Evolutionary conservation across 352 stramenopile genomes (phyloP).

Genomic region (Globisporangium yorkense): DNA sequence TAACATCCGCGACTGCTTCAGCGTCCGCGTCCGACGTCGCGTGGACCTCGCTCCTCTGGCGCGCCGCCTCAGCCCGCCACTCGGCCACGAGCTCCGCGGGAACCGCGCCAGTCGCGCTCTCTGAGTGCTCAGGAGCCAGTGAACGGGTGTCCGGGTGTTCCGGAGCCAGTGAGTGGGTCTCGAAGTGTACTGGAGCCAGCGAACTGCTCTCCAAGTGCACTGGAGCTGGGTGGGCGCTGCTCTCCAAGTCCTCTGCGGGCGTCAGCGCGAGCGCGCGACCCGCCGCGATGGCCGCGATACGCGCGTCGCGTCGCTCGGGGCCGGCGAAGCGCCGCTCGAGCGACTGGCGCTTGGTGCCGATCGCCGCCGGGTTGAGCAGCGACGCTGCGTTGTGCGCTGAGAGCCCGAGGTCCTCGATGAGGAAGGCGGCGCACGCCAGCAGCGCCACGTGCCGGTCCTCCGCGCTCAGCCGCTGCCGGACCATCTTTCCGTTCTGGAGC

Average conservation of each 20-base stretch:
- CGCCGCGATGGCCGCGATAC: not conserved
- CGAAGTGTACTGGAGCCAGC: no score
- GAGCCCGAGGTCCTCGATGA: not conserved
- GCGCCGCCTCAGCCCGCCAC: not conserved
- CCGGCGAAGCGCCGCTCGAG: not conserved
- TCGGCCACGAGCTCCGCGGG: not conserved
- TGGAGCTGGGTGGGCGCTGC: no score
- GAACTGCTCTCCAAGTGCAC: no score
- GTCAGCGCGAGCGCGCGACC: not conserved
- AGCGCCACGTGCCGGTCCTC: not conserved
- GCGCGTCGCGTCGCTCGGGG: no score
- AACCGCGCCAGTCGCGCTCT: not conserved
- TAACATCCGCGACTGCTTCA: no score
- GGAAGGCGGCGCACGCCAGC: not conserved
- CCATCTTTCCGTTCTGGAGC: not conserved
- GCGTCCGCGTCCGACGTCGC: not conserved
- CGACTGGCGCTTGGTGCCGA: conserved; percentile 2
- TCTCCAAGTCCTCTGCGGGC: not conserved
- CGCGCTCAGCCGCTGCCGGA: not conserved
- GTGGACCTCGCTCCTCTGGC: not conserved
- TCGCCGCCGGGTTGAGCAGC: not conserved
- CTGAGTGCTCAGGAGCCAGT: not conserved
- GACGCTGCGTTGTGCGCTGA: conserved; percentile 1
- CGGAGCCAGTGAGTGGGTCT: no score
- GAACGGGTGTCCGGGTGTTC: no score